Conservation (phyloP, 1,284 basidiomycete species). For the Papiliotrema laurentii region DNA sequence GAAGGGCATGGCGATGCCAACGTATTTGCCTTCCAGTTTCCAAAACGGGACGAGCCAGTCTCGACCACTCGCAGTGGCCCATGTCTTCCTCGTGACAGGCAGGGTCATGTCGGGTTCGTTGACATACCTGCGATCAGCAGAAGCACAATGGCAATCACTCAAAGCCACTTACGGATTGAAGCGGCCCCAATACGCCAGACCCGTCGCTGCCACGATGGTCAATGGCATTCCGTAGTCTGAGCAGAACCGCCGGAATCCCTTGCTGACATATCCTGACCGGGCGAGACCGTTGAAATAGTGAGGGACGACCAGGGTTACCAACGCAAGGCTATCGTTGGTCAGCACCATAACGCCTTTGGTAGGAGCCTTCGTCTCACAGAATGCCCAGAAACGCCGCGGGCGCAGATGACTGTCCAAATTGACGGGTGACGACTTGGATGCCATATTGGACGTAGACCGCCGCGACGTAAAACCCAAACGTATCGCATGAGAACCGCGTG, state of each 20-base stretch:
- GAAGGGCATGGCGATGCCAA: conserved; percentile 62
- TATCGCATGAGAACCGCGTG: conserved; percentile 85
- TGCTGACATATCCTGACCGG: conserved; percentile 62
- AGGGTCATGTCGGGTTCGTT: conserved; percentile 61
- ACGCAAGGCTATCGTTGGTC: conserved; percentile 56
- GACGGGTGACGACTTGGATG: conserved; percentile 72
- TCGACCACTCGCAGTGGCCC: conserved; percentile 67
- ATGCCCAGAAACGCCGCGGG: conserved; percentile 66
- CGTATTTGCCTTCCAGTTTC: conserved; percentile 84
- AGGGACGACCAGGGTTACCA: conserved; percentile 67
- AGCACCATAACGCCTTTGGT: neutral
- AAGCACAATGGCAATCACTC: too few species aligned
- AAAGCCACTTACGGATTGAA: conserved; percentile 53
- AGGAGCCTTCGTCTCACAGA: conserved; percentile 25
- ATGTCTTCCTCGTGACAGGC: conserved; percentile 61
- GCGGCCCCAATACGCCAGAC: conserved; percentile 76
- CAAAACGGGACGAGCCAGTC: conserved; percentile 88
- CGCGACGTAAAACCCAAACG: conserved; percentile 83
- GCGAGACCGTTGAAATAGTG: conserved; percentile 70
- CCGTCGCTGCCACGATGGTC: conserved; percentile 66
- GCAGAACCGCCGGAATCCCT: conserved; percentile 67
- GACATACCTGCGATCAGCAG: conserved; percentile 26
- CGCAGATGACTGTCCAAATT: conserved; percentile 55
- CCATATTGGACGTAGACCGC: conserved; percentile 75
- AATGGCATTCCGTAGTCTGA: conserved; percentile 88